A percentile compares a stretch with the other conserved stretches of the same genome.
Conservation (phyloP, 306 rosid species). For the Boehmeria nivea region DNA sequence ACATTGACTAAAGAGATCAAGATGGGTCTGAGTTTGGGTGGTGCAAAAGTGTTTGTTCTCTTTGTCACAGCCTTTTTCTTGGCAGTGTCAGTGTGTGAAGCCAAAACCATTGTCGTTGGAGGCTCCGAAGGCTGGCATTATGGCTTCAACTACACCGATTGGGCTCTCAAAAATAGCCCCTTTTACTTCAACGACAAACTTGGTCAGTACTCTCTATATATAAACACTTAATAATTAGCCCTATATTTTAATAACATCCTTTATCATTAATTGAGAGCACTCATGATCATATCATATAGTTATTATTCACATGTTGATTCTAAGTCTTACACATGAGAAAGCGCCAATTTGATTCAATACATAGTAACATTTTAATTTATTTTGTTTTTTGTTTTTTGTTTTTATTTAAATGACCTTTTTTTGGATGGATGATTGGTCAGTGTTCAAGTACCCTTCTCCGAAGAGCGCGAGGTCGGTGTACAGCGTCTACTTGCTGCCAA, state of each 20-base stretch:
- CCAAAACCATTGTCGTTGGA: conserved; percentile 44
- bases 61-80: conserved; percentile 11
- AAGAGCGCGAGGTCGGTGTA: conserved; percentile 1
- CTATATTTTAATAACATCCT: too few species aligned
- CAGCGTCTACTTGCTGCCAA: conserved; percentile 36
- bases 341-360: too few species aligned
- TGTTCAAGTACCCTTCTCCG: conserved; percentile 23
- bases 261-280: too few species aligned
- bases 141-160: conserved; percentile 51
- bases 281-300: too few species aligned
- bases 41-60: conserved; percentile 2
- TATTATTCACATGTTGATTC: too few species aligned
- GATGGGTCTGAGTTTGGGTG: conserved; percentile 6
- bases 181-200: conserved; percentile 44
- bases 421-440: not conserved
- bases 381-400: too few species aligned
- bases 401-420: not conserved
- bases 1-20: too few species aligned
- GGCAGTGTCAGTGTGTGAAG: conserved; percentile 14
- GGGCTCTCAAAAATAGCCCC: conserved; percentile 50
- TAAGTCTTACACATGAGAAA: too few species aligned
- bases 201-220: conserved; percentile 5
- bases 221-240: too few species aligned
- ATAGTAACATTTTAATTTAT: too few species aligned
- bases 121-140: conserved; percentile 55